Evolutionary conservation across 441 rosid species (phyloP).

Genomic region (Euphorbia celastroides): DNA sequence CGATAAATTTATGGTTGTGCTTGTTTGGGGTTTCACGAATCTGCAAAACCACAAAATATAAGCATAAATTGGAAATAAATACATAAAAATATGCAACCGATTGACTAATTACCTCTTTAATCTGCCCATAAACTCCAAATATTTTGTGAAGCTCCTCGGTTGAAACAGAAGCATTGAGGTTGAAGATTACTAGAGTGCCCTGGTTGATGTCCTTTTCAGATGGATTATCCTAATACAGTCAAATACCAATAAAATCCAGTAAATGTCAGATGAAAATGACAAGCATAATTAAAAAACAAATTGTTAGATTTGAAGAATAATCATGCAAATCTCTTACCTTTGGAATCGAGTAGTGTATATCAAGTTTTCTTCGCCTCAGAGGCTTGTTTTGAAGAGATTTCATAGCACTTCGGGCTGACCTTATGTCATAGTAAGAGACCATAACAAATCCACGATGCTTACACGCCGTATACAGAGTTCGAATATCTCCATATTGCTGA

Average conservation of each 20-base stretch:
- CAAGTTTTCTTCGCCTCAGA: conserved; percentile 42
- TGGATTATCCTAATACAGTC: conserved; percentile 39
- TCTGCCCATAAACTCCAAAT: conserved; percentile 55
- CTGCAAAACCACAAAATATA: conserved; percentile 30
- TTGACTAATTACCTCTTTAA: conserved; percentile 39
- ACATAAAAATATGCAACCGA: conserved; percentile 13
- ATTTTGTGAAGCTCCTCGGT: conserved; percentile 47
- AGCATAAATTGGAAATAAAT: neutral
- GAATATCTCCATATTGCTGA: conserved; percentile 55
- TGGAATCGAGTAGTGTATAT: conserved; percentile 54
- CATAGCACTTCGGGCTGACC: conserved; percentile 54
- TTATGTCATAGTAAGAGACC: conserved; percentile 56
- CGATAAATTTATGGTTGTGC: conserved; percentile 39
- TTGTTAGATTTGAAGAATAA: neutral
- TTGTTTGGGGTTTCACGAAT: conserved; percentile 40
- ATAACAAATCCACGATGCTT: conserved; percentile 56
- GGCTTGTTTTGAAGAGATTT: conserved; percentile 47
- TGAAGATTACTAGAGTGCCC: conserved; percentile 41
- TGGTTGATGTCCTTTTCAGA: conserved; percentile 47
- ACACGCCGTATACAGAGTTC: conserved; percentile 48
- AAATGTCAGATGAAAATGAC: conserved; percentile 5
- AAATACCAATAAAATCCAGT: conserved; percentile 13
- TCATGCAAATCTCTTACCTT: conserved; percentile 28
- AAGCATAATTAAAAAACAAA: neutral
- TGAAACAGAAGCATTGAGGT: conserved; percentile 55